These are phyloP conservation scores for Hymenotorrendiella dingleyae DNA, from an alignment of 2,329 filamentous ascomycete species.

Conservation along the genomic window DNA sequence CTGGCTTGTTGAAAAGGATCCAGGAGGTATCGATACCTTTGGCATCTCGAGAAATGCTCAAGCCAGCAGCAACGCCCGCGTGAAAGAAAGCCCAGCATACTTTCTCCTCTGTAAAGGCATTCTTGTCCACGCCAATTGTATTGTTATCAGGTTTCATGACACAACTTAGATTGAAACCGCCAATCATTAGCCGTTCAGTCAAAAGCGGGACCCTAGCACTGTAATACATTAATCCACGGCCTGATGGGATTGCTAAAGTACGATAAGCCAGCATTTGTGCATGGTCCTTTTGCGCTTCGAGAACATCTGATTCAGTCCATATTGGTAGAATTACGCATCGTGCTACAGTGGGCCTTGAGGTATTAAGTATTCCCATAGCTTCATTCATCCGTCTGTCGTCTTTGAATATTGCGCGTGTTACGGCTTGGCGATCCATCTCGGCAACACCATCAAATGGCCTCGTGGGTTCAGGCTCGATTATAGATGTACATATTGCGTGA, in stretches of 20 bases:
- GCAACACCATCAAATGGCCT: slow-evolving; percentile 70
- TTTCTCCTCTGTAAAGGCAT: slow-evolving; percentile 86
- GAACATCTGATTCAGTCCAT: slow-evolving; percentile 78
- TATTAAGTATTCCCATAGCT: slow-evolving; percentile 78
- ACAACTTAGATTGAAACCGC: slow-evolving; percentile 87
- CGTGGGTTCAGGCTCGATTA: slow-evolving; percentile 49
- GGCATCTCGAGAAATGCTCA: slow-evolving; percentile 83
- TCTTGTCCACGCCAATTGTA: slow-evolving; percentile 87
- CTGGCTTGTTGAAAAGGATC: slow-evolving; percentile 96
- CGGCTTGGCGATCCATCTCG: slow-evolving; percentile 74
- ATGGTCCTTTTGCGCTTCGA: slow-evolving; percentile 88
- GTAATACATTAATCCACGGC: slow-evolving; percentile 82
- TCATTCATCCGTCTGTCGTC: slow-evolving; percentile 88
- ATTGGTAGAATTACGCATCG: slow-evolving; percentile 67
- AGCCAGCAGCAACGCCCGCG: slow-evolving; percentile 84
- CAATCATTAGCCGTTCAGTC: slow-evolving; percentile 85
- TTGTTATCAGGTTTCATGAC: slow-evolving; percentile 88
- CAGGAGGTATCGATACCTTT: slow-evolving; percentile 96
- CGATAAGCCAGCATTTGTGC: slow-evolving; percentile 81
- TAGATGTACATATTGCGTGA: slow-evolving; percentile 65
- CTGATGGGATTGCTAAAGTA: slow-evolving; percentile 82
- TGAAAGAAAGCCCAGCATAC: slow-evolving; percentile 99
- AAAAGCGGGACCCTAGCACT: slow-evolving; percentile 80
- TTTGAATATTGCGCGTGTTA: slow-evolving; percentile 82
- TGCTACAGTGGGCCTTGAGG: slow-evolving; percentile 72